These are phyloP conservation scores for Favolaschia claudopus DNA, from an alignment of 768 basidiomycete genomes.

Conservation along the genomic window DNA sequence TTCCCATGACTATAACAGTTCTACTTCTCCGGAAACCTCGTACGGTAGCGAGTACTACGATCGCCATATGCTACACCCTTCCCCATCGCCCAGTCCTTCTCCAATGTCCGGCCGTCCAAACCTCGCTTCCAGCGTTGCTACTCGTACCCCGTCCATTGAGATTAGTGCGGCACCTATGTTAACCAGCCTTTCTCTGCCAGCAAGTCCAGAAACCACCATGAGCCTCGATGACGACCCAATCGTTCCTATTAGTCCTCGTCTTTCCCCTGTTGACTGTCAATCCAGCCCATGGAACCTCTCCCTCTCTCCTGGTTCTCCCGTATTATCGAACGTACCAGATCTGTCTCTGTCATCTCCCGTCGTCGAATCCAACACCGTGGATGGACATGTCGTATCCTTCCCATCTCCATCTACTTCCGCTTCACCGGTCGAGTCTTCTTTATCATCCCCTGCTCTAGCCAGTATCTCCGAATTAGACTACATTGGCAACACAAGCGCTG, in stretches of 20 bases:
- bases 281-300: conserved; percentile 24
- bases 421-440: conserved; percentile 26
- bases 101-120: conserved; percentile 16
- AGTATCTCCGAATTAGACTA: conserved; percentile 2
- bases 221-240: conserved; percentile 17
- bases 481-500: conserved; percentile 31
- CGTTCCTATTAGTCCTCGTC: conserved; percentile 19
- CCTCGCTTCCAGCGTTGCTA: conserved; percentile 9
- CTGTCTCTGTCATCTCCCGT: conserved; percentile 17
- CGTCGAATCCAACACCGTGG: too few relatives aligned
- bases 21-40: conserved; percentile 38
- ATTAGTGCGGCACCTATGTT: conserved; percentile 31
- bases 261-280: conserved; percentile 20
- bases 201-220: conserved; percentile 29
- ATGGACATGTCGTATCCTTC: conserved; percentile 23
- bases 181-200: conserved; percentile 39
- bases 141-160: conserved; percentile 31
- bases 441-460: conserved; percentile 28
- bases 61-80: conserved; percentile 20
- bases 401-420: conserved; percentile 26
- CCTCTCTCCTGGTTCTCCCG: conserved; percentile 22
- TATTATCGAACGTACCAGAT: conserved; percentile 18
- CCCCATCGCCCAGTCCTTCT: conserved; percentile 20
- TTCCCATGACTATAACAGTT: conserved; percentile 29
- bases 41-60: conserved; percentile 30